These are phyloP conservation scores for Phytophthora agathidicida DNA, from an alignment of 352 stramenopile genomes.

Conservation along the genomic window DNA sequence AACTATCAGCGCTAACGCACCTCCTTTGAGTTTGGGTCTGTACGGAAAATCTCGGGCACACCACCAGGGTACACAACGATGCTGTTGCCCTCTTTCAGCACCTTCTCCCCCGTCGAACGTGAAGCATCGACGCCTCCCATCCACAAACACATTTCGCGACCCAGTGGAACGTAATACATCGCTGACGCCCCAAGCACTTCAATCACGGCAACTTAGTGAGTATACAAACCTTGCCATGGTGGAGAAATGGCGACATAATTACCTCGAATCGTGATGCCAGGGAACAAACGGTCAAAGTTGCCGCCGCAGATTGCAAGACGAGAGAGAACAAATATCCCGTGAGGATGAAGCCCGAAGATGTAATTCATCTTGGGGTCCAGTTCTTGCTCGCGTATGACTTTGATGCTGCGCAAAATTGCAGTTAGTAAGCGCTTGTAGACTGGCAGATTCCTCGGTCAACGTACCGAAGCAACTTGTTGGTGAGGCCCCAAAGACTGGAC, in stretches of 20 bases:
- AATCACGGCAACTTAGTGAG: too few species aligned
- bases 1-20: too few species aligned
- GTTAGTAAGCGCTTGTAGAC: too few species aligned
- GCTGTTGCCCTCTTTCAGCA: conserved; percentile 38
- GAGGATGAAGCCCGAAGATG: conserved; percentile 51
- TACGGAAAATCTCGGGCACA: conserved; percentile 48
- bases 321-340: conserved; percentile 53
- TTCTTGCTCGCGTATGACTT: conserved; percentile 34
- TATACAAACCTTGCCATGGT: too few species aligned
- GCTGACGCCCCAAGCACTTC: conserved; percentile 58
- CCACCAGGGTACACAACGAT: conserved; percentile 50
- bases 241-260: too few species aligned
- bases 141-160: conserved; percentile 61
- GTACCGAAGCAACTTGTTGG: conserved; percentile 33
- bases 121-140: conserved; percentile 46
- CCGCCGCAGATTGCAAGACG: conserved; percentile 37
- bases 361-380: conserved; percentile 41
- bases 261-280: conserved; percentile 7
- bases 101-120: conserved; percentile 39
- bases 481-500: conserved; percentile 35
- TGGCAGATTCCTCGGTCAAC: neutral
- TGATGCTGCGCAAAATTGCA: conserved; percentile 22
- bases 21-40: conserved; percentile 41
- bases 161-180: conserved; percentile 63
- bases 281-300: conserved; percentile 46